Evolutionary conservation across 2,329 filamentous ascomycete genomes (phyloP), one percentile per base, ranked within the genome.

Genomic region (Neofusicoccum laricinum): DNA sequence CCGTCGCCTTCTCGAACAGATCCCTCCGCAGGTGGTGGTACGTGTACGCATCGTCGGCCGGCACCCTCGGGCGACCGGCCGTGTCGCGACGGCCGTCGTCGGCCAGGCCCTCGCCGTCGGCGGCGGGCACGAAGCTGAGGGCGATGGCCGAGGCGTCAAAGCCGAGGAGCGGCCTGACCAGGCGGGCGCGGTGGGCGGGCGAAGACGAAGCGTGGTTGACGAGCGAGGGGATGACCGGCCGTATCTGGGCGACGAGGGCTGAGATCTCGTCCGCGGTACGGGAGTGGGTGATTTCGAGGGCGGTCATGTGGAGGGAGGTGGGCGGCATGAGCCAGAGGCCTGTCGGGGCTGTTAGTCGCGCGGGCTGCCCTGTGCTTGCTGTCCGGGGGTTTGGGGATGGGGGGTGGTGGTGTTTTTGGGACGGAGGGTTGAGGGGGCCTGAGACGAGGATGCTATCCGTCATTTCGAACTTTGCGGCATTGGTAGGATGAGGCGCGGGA

Each of bases 11-110:
- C 50, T 81, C 79, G 74, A 89, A 95, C 12, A 96, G 75, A 72
- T 97, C 92, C 3, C 89, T 85, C 2, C 94, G 88, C 8, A 98
- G 85, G 76, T 98, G 94, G 73, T 97, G 94, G 75, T 97, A 97
- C 0, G 90, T 93, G 77, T 92, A 97, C 1, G 69, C 72, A 68
- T 95, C 90, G 17, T 86, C 83, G 43, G 82, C 71, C 0, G 62
- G 51, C 2, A 69, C 77, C 15, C 80, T 74, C 17, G 15, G 25
- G 25, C 61, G 48, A 6, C 61, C 48, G n/a, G 14, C 61, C 6
- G 19, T 15, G 30, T 63, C 61, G 36, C 36, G 36, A 15, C 36
- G 5, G 34, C 4, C 12, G 34, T 30, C 17, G 19, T 1, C 14
- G 25, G 45, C 49, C 7, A 64, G 61, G 4, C 61, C 61, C 19